phyloP scores from a whole-genome alignment of 208 protist genomes.

The Sergeia podlipaevii region DNA sequence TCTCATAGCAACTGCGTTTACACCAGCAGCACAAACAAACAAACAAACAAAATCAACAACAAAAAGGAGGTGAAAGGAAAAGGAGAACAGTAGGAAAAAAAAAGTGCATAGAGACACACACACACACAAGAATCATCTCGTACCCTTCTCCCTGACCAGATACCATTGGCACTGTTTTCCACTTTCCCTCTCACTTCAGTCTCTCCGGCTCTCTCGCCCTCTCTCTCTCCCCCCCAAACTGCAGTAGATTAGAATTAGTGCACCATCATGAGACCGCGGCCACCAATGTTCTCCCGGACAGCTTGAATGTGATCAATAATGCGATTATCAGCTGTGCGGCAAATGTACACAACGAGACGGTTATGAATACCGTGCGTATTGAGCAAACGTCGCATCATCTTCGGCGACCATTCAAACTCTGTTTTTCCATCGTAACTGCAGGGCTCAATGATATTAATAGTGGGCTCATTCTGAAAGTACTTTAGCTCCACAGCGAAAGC shows the following conservation, averaged over 20 bases:
- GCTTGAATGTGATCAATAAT: conserved; percentile 90
- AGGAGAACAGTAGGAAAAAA: neutral
- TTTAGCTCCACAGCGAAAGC: conserved; percentile 91
- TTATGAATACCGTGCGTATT: conserved; percentile 88
- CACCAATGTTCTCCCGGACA: conserved; percentile 82
- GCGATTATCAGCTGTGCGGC: conserved; percentile 81
- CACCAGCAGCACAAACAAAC: conserved; percentile 4
- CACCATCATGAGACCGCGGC: conserved; percentile 85
- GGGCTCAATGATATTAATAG: conserved; percentile 86
- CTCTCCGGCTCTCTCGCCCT: no score
- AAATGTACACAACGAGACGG: conserved; percentile 82
- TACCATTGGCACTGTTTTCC: no score
- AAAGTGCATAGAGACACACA: neutral
- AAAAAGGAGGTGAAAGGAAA: conserved; percentile 1
- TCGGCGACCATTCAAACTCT: conserved; percentile 91
- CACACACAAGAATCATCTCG: neutral
- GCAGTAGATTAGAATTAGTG: conserved; percentile 32
- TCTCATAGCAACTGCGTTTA: no score
- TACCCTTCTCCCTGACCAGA: neutral
- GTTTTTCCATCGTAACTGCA: conserved; percentile 84
- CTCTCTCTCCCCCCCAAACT: neutral
- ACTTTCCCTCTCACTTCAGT: no score
- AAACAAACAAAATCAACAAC: neutral
- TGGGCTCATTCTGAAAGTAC: conserved; percentile 88
- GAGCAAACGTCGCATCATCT: conserved; percentile 88